Base-by-base conservation (phyloP, 2,329 filamentous ascomycete genomes). In the Colletotrichum sp. region DNA sequence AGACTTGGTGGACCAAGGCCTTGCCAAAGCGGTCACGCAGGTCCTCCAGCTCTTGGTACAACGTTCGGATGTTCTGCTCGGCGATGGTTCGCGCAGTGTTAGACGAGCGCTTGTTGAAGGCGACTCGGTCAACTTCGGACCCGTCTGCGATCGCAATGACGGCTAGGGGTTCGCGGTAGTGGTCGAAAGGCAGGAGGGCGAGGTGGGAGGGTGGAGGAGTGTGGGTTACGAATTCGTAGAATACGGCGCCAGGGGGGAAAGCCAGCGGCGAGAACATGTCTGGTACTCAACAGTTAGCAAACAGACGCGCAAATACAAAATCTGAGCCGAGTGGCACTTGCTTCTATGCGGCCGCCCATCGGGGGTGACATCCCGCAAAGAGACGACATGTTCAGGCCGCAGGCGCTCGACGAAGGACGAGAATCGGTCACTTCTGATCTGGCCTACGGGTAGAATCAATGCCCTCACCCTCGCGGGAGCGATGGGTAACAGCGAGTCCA, bases 181-280 rank as follows among this genome's bases (percentile, higher is more conserved):
- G 87, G 82, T 99, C 97, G 86, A 98, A 98, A 1, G 97, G 96
- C 47, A 93, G 93, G 54, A 98, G 86, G 24, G 94, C 90, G 57
- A 95, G 87, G 81, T 98, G 95, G 36, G 94, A 95, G 36, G 92
- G 89, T n/a, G 94, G 92, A 29, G 95, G 93, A 69, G 93, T 87
- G 79, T 95, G 93, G 74, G 94, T 95, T 72, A 94, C 92, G 75
- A 98, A 90, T 82, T 98, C 94, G 88, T 97, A 98, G 79, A 98
- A 89, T 75, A 98, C 93, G 79, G 93, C 92, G 74, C 96, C 96
- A 78, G 92, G 90, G 13, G 95, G 95, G 83, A 97, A 98, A 16
- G 94, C 94, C 79, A 97, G 87, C 54, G 96, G 96, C 72, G 95
- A 98, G 84, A 98, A 98, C 92, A 97, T 96, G 84, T 95, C 95